Base-by-base conservation (phyloP, 2,329 filamentous ascomycete species). In the Claviceps citrina region DNA sequence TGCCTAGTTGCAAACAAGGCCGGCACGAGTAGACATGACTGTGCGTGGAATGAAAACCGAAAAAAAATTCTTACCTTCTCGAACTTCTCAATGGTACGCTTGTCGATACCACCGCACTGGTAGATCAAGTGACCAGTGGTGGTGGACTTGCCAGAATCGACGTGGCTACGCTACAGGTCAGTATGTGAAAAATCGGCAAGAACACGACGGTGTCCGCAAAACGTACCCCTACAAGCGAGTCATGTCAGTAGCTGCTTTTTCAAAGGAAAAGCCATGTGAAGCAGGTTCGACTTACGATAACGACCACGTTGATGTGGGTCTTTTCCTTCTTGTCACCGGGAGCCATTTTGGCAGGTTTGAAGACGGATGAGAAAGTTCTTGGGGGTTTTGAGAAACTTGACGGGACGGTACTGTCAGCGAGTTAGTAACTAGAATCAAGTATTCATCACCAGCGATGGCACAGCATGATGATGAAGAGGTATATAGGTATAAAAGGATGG, bases 21-120 rank as follows among this genome's bases (percentile, higher is more conserved):
- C 6, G 12, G 18, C 9, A 19, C 18, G 18, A 39, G 22, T 9
- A 7, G 25, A 26, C 20, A 9, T 18, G 13, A 5, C n/a, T 26
- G 7, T 36, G 36, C 18, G 24, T 19, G 25, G 25, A 40, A 39
- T 27, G n/a, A 43, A 45, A 46, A 34, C 33, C 33, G 46, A 44
- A 42, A 41, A 35, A 49, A 40, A 40, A 45, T 30, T 46, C 78
- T 66, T 70, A 93, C 86, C 85, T 98, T 98, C 87, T 98, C 91
- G 81, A 98, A 98, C 84, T 98, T 98, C 83, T 98, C 91, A 67
- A 98, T 98, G 70, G 89, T 96, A 86, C 91, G 89, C 79, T 89
- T 86, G 84, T 98, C 91, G 65, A 96, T 98, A 85, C 91, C 91
- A 82, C 91, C 91, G 78, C 91, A 96, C 83, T 98, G 89, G 86